phyloP scores from a whole-genome alignment of 1,284 basidiomycete species.

The Puccinia triticina region DNA sequence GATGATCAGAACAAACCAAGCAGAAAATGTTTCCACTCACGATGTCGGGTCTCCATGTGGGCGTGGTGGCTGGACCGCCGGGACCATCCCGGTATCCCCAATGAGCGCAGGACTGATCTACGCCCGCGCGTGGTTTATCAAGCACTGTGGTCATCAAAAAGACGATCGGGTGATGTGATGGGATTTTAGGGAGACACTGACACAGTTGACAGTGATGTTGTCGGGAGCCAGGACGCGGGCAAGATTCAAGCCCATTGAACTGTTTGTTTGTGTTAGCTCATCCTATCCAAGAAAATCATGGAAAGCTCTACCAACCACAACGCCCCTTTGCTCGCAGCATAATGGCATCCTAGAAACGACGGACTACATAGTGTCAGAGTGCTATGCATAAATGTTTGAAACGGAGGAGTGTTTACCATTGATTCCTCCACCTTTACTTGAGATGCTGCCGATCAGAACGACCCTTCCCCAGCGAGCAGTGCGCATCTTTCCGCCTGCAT shows the following conservation, averaged over 20 bases:
- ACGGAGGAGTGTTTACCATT: background rate
- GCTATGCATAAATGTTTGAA: background rate
- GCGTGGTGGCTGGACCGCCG: background rate
- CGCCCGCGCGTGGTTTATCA: background rate
- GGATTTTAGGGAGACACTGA: background rate
- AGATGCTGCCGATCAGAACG: constrained; percentile 36
- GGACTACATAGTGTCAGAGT: background rate
- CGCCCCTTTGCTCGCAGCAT: constrained; percentile 32
- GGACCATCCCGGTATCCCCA: constrained; percentile 23
- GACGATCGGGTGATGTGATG: background rate
- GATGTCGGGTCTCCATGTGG: background rate
- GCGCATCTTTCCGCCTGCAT: constrained; percentile 9
- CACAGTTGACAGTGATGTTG: constrained; percentile 23
- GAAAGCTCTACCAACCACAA: constrained; percentile 4
- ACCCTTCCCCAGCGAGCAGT: background rate
- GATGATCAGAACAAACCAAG: background rate
- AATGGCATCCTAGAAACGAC: constrained; percentile 13
- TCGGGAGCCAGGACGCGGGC: constrained; percentile 21
- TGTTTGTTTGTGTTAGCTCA: background rate
- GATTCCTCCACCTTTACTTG: constrained; percentile 27
- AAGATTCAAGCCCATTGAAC: constrained; percentile 33
- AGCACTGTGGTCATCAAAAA: no score
- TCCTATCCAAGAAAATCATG: background rate
- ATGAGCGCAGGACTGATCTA: constrained; percentile 26
- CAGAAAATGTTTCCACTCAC: no score